Base-by-base conservation (phyloP, 345 rosid genomes). In the Arabidopsis suecica region DNA sequence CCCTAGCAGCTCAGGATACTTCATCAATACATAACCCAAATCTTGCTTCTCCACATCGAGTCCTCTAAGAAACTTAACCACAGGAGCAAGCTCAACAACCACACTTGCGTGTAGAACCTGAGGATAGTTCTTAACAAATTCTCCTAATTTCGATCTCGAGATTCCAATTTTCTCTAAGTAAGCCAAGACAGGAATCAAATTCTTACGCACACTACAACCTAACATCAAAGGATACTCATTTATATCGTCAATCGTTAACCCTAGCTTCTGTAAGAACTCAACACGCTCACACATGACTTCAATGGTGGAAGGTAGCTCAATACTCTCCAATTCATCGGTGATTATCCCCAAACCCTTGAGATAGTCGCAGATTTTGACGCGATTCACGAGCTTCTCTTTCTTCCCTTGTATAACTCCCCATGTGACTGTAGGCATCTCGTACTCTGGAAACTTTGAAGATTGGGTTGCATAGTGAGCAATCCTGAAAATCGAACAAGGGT, bases 371-470 rank as follows among this genome's bases (percentile, higher is more conserved):
- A 94, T 88, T 82, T 90, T 91, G 37, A 94, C 98, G 25, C 98
- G 95, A 67, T 87, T 88, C 30, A 94, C 93, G 9, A 94, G 89
- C 78, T 86, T 90, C 32, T 91, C 95, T 63, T 86, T 94, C 65
- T 82, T 93, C 14, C 98, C 96, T 79, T 90, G 97, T 23, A 94
- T 82, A 9, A 90, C 92, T 34, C 93, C 96, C 97, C 97, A 94
- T 25, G 97, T 90, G 72, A 94, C 98, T 2, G 97, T 84, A 33
- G 98, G 98, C 97, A 91, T 91, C 77, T 91, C 91, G 76, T 94
- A 91, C 34, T 91, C 97, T 2, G 93, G 89, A 76, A 83, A 91
- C 79, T 91, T 91, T 7, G 88, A 82, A 53, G 96, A 78, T 49
- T 82, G 85, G 37, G 87, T 86, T 66, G 94, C 88, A 74, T 85